phyloP scores from a whole-genome alignment of 257 asterid species.

The Nicotiana sylvestris region DNA sequence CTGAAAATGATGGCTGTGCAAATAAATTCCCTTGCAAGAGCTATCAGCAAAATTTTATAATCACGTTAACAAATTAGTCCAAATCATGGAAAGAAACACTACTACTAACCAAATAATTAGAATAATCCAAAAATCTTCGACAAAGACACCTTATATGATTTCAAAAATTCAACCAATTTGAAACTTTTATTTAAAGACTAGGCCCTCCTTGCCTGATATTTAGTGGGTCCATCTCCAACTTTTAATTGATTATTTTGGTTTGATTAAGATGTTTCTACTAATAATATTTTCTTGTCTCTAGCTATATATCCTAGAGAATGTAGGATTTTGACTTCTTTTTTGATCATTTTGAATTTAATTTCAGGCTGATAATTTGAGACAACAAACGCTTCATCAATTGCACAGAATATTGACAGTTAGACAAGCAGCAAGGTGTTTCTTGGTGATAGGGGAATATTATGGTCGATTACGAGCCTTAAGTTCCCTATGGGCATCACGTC shows the following conservation, averaged over 20 bases:
- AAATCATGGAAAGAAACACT: background rate
- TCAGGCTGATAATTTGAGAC: constrained; percentile 91
- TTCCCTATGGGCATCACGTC: constrained; percentile 91
- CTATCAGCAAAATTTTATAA: constrained; percentile 13
- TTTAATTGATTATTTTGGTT: background rate
- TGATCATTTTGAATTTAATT: background rate
- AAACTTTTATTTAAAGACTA: background rate
- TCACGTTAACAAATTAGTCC: constrained; percentile 10
- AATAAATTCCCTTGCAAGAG: constrained; percentile 17
- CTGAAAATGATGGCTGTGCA: constrained; percentile 25
- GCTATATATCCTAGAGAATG: background rate
- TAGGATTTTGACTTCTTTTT: background rate
- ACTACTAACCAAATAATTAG: constrained; percentile 9
- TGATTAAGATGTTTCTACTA: constrained; percentile 5
- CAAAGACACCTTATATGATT: background rate
- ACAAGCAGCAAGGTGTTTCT: constrained; percentile 79
- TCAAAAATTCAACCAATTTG: constrained; percentile 16
- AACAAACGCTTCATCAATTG: constrained; percentile 83
- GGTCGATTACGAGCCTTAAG: constrained; percentile 85
- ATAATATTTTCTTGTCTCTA: background rate
- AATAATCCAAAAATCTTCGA: constrained; percentile 17
- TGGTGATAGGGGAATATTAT: constrained; percentile 86
- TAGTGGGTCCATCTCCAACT: background rate
- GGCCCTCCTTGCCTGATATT: background rate
- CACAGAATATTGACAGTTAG: constrained; percentile 66